Conservation (phyloP, 306 rosid genomes). For the Cicer bijugum region DNA sequence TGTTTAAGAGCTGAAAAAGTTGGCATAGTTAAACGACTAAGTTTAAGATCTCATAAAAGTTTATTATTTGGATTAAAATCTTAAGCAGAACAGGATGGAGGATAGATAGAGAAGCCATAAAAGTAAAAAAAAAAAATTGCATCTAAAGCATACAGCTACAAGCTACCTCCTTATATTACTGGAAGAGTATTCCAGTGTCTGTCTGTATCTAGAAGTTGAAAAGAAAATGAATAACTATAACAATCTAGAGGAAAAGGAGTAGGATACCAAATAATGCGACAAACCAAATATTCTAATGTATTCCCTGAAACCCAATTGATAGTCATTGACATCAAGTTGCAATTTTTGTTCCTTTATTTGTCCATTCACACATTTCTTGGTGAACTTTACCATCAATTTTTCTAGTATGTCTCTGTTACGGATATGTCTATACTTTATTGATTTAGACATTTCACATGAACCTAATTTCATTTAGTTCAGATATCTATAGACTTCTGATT, state of each 20-base stretch:
- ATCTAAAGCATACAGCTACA: conserved; percentile 10
- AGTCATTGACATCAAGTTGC: conserved; percentile 21
- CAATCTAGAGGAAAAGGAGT: neutral
- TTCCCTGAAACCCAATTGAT: conserved; percentile 11
- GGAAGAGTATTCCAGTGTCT: neutral
- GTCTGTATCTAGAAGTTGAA: conserved; percentile 24
- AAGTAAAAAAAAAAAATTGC: conserved; percentile 19
- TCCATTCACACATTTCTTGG: conserved; percentile 15
- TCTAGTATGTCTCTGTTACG: conserved; percentile 11
- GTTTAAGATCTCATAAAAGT: neutral
- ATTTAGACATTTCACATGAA: conserved; percentile 24
- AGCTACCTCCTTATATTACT: conserved; percentile 29
- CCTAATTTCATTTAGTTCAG: conserved; percentile 29
- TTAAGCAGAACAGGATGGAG: conserved; percentile 26
- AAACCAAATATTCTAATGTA: neutral
- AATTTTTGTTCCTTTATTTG: conserved; percentile 23
- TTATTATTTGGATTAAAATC: neutral
- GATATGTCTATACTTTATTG: neutral
- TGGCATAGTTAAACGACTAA: neutral
- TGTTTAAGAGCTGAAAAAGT: neutral
- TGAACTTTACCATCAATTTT: conserved; percentile 4
- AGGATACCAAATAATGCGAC: conserved; percentile 2
- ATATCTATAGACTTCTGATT: conserved; percentile 35
- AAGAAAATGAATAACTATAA: conserved; percentile 17
- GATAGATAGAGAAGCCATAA: conserved; percentile 33